Base-by-base conservation (phyloP, 257 asterid species). In the Ocimum tenuiflorum region DNA sequence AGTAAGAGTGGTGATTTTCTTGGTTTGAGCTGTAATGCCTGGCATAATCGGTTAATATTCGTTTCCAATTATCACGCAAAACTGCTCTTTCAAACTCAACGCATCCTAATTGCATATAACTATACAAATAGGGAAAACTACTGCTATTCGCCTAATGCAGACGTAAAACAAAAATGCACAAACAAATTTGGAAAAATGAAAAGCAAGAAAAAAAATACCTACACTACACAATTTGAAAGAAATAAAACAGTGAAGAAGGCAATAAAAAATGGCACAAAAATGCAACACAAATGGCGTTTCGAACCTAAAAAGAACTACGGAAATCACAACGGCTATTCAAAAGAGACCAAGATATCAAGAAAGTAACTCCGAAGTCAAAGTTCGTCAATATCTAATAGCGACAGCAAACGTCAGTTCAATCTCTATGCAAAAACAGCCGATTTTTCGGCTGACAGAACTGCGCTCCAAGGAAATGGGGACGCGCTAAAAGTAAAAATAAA, bases 1-100 rank as follows among this genome's bases (percentile, higher is more conserved):
- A 73, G 88, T 67, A 41, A 91, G 90, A 55, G 95, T 88, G 11
- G 98, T 87, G 58, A 88, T 66, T 79, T 69, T 86, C 85, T 81
- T 86, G 66, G 95, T 46, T 58, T 90, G 89, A 70, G 88, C 91
- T 79, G 90, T 83, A 60, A 91, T 80, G 84, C 90, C 81, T 24
- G 91, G 87, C 98, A 88, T 88, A 39, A 64, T 83, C 45, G 23
- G 64, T 66, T 72, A 77, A 73, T 91, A 88, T 88, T 75, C 86
- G 79, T 60, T 75, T 72, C 57, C 62, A 39, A 61, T 45, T 4
- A 69, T 56, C 75, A 48, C 75, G 67, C 1, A 38, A 23, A 38
- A 56, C 45, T 52, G 64, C 54, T 14, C 57, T 54, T 67, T 42
- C 9, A 47, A 51, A 36, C 48, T 60, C 20, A 57, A 62, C 50